Evolutionary conservation across 2,329 filamentous ascomycete species (phyloP), one percentile per base, ranked within the genome.

Genomic region (Aureobasidium subglaciale): DNA sequence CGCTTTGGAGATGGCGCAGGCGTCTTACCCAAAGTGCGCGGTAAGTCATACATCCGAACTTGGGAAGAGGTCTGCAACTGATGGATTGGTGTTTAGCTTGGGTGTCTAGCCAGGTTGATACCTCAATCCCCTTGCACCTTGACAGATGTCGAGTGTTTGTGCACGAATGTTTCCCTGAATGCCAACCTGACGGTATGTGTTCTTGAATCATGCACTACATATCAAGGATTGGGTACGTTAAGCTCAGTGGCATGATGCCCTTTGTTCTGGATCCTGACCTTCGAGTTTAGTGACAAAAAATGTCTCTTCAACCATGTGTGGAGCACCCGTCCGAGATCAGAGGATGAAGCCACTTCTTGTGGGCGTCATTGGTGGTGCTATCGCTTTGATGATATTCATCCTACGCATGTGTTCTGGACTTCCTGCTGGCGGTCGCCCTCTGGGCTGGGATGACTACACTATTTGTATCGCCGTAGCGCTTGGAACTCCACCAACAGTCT

Each of bases 371-470:
- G 59, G 59, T n/a, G 59, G 59, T 18, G 54, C 54, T 11, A 48
- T 61, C 7, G 58, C 59, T 18, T n/a, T 61, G 5, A n/a, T 61
- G n/a, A 49, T 58, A 11, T 61, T 59, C 49, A 18, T 57, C 4
- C 20, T 61, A 27, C 56, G 59, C 22, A 58, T 61, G 43, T 34
- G 50, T n/a, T 54, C 59, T 11, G 30, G 48, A 10, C 15, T 60
- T 4, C 59, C 59, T 15, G 38, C 18, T 2, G 25, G 16, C 6
- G 48, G 48, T 7, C 38, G 56, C 7, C 34, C 22, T 20, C 27
- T 70, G 7, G 67, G 69, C 29, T 70, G 66, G 69, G 72, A 75
- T 58, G 72, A 74, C 58, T 69, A 69, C 45, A 66, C 67, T 16
- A 72, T 73, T 40, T 45, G 59, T 22, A 11, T 65, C 8, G 67